Base-by-base conservation (phyloP, 2,329 filamentous ascomycete species). In the Xylaria sp. region DNA sequence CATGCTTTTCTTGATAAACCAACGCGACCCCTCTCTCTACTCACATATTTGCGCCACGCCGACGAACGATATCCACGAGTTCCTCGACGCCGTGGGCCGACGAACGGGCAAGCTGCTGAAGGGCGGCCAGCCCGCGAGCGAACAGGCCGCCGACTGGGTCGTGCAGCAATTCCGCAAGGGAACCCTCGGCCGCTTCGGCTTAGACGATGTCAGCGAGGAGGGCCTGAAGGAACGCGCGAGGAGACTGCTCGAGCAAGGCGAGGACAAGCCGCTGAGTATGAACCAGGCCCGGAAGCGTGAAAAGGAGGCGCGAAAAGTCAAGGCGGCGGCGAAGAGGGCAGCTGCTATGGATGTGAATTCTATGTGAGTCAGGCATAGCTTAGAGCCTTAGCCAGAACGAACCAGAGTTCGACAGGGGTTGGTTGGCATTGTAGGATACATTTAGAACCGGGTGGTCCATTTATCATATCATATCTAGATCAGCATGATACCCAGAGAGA, bases 111-210 rank as follows among this genome's bases (percentile, higher is more conserved):
- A 91, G 64, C 74, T 97, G 54, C 80, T 81, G 52, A 87, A 88
- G 64, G 90, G 91, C 1, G 92, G 91, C 0, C 73, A 81, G 8
- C 86, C 88, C 0, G 87, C 90, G 70, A 75, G 83, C 30, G 87
- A 92, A 56, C 84, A 84, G 6, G 86, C 91, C 1, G 92, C 92
- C 2, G 76, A 91, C 42, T 91, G 90, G 81, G 79, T 96, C 59
- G 81, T 97, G 10, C 87, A 92, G 68, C 84, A 87, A 70, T 99
- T 91, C 90, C 83, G 92, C 54, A 80, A 79, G 23, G 94, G 94
- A 1, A 77, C 83, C 35, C 70, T 97, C 58, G 93, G 92, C 0
- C 80, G 76, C 47, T 94, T 95, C 69, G 76, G 91, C 18, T 79
- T 99, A 37, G 94, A 99, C 70, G 83, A 91, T 58, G 78, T 97